A percentile compares a stretch with the other conserved stretches of the same genome.
phyloP scores from a whole-genome alignment of 1,139 yeast species.

The Geotrichum reessii region DNA sequence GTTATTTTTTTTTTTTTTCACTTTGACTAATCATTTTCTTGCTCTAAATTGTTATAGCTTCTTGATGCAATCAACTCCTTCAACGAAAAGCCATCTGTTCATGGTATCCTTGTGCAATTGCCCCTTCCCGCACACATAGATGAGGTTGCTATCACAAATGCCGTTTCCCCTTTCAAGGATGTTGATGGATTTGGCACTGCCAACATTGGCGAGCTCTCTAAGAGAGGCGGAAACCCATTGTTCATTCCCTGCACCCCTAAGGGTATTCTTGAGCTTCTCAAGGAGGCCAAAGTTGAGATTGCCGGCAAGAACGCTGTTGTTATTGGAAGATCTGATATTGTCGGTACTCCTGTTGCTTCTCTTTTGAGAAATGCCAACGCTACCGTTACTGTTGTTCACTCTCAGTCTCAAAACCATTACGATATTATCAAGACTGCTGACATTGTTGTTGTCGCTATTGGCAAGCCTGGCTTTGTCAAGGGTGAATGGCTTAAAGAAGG shows the following conservation, averaged over 20 bases:
- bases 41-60: slow-evolving; percentile 37
- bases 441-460: slow-evolving; percentile 88
- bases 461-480: slow-evolving; percentile 72
- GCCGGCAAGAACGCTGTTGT: slow-evolving; percentile 88
- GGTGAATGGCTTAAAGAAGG: slow-evolving; percentile 87
- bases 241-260: slow-evolving; percentile 96
- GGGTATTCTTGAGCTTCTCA: slow-evolving; percentile 78
- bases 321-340: slow-evolving; percentile 92
- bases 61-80: slow-evolving; percentile 54
- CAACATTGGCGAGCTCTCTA: slow-evolving; percentile 88
- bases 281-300: slow-evolving; percentile 54
- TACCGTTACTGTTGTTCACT: slow-evolving; percentile 82
- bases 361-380: slow-evolving; percentile 74
- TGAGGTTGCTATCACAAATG: slow-evolving; percentile 70
- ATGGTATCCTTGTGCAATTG: slow-evolving; percentile 86
- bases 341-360: slow-evolving; percentile 88
- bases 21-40: neutral
- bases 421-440: slow-evolving; percentile 68
- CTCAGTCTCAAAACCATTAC: slow-evolving; percentile 61
- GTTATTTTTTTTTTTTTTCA: no score
- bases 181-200: slow-evolving; percentile 93
- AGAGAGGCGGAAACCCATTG: slow-evolving; percentile 77
- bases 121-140: slow-evolving; percentile 82
- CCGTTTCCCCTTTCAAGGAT: slow-evolving; percentile 75
- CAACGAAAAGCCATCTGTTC: slow-evolving; percentile 64